phyloP scores from a whole-genome alignment of 1,139 yeast genomes.

The Debaryomycetaceae sp. region DNA sequence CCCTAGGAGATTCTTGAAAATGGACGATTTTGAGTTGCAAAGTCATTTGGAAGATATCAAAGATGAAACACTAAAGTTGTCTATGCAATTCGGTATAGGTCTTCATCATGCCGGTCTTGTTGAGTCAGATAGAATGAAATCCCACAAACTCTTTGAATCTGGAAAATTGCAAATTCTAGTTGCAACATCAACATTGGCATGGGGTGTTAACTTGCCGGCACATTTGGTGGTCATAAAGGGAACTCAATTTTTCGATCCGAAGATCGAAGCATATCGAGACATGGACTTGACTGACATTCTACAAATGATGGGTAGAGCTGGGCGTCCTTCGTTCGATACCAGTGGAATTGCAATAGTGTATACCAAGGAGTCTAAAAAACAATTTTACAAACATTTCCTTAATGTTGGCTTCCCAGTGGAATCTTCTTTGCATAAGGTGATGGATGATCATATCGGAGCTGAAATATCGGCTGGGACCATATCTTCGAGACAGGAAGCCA shows the following conservation, averaged over 20 bases:
- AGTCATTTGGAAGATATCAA: conserved; percentile 63
- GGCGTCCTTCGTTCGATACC: conserved; percentile 95
- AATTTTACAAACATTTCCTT: conserved; percentile 88
- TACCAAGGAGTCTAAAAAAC: conserved; percentile 87
- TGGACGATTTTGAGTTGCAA: conserved; percentile 72
- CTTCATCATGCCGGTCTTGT: conserved; percentile 97
- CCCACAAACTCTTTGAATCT: conserved; percentile 80
- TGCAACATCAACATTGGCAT: conserved; percentile 94
- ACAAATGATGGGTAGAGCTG: conserved; percentile 94
- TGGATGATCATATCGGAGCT: conserved; percentile 95
- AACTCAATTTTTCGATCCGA: conserved; percentile 82
- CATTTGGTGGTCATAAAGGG: conserved; percentile 92
- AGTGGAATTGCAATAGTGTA: conserved; percentile 93
- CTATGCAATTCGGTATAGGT: conserved; percentile 94
- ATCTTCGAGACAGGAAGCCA: conserved; percentile 76
- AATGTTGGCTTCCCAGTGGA: conserved; percentile 98
- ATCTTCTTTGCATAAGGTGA: conserved; percentile 85
- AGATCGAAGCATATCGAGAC: conserved; percentile 74
- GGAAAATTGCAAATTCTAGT: conserved; percentile 86
- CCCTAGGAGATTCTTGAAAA: conserved; percentile 80
- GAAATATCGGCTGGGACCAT: conserved; percentile 91
- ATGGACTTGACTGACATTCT: conserved; percentile 91
- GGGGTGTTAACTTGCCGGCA: conserved; percentile 97
- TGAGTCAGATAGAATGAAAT: conserved; percentile 81
- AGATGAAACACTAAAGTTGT: conserved; percentile 81